These are phyloP conservation scores for Fraxinus platypoda DNA, from an alignment of 305 asterid genomes.

Conservation along the genomic window DNA sequence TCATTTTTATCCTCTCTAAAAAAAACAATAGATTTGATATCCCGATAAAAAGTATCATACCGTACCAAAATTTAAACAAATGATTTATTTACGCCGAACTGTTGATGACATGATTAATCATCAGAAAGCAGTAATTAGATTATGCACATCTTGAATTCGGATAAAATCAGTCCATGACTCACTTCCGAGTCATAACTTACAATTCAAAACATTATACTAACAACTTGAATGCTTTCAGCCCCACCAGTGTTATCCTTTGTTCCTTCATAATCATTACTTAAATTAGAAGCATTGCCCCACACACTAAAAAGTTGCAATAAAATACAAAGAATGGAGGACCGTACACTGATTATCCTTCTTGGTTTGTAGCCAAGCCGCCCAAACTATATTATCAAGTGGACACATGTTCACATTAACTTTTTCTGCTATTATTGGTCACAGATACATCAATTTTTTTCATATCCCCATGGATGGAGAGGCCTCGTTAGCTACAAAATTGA, in stretches of 20 bases:
- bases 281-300: constrained; percentile 19
- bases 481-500: constrained; percentile 26
- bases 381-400: constrained; percentile 9
- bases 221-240: not conserved
- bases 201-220: not conserved
- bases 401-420: not conserved
- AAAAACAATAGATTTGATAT: not conserved
- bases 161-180: not conserved
- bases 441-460: not conserved
- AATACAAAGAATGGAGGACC: constrained; percentile 24
- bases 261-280: constrained; percentile 16
- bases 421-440: constrained; percentile 8
- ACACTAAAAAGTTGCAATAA: constrained; percentile 16
- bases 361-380: constrained; percentile 23
- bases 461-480: not conserved
- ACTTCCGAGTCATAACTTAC: not conserved
- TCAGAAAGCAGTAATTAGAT: not conserved
- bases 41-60: not conserved
- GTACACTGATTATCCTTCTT: constrained; percentile 29
- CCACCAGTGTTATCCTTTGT: constrained; percentile 25
- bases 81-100: not conserved
- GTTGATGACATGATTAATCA: not conserved
- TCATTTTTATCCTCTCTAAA: not conserved
- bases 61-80: not conserved
- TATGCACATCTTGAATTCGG: not conserved